Evolutionary conservation across 2,329 filamentous ascomycete species (phyloP), one percentile per base, ranked within the genome.

Genomic region (Ambrosiella beaveri): DNA sequence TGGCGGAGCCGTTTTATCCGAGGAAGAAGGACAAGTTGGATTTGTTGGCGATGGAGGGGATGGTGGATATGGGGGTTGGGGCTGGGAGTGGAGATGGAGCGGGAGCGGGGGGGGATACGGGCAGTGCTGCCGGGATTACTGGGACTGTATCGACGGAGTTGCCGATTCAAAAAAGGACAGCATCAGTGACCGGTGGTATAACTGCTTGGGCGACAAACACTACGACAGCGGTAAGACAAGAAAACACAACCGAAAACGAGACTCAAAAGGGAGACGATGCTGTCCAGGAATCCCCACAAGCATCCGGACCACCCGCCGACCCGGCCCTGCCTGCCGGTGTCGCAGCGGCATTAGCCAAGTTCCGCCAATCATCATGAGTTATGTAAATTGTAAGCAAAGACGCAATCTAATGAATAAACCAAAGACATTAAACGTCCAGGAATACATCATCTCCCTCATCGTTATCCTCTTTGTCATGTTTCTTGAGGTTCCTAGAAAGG

Each of bases 1-100:
- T 96, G 1, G 80, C 88, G 61, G 89, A 95, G 69, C 88, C 88
- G 0, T 96, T 97, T 65, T 74, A 88, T 59, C 81, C 85, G 4
- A 81, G 82, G 64, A 85, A 84, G 65, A 79, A 86, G 1, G 79
- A 77, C n/a, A 86, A 73, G 66, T 65, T 70, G 57, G 66, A 63
- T 37, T 54, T 64, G 7, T 47, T 60, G 36, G 57, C 51, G 37
- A 19, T 39, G 27, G 19, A 35, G 12, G 55, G 35, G 36, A n/a
- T 41, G 17, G 44, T n/a, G 13, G 13, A 57, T 50, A 38, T 49
- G 17, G 36, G 44, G 27, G 36, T 4, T 41, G 41, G 55, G 40
- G 37, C 4, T 13, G n/a, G 39, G 9, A 41, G 39, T 41, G 35
- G n/a, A 35, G 49, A 3, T 13, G 49, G 49, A 27, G 27, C 27